phyloP scores from a whole-genome alignment of 2,329 filamentous ascomycete genomes.

The Botrytis deweyae region DNA sequence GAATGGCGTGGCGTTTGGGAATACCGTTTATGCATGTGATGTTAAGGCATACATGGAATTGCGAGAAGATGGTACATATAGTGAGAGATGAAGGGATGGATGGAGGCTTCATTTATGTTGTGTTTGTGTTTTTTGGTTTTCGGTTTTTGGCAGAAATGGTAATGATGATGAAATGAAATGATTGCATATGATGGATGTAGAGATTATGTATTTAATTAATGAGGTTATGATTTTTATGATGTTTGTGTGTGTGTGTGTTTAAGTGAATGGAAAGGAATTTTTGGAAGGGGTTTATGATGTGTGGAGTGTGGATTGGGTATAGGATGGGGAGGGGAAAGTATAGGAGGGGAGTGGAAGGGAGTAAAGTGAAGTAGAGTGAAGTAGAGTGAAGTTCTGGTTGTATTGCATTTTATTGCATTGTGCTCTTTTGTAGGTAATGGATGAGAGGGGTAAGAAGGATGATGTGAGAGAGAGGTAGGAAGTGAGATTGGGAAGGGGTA shows the following conservation, averaged over 20 bases:
- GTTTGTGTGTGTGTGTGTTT: background rate
- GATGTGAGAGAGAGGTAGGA: too few relatives aligned
- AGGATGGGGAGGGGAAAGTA: background rate
- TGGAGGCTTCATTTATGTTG: background rate
- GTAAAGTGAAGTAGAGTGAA: too few relatives aligned
- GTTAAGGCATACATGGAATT: background rate
- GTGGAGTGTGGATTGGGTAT: too few relatives aligned
- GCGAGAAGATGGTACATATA: conserved; percentile 1
- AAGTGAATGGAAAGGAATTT: background rate
- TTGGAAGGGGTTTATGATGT: too few relatives aligned
- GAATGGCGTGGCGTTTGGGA: conserved; percentile 1
- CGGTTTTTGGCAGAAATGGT: background rate
- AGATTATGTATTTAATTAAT: background rate
- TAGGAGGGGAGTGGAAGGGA: too few relatives aligned
- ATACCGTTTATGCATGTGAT: conserved; percentile 1
- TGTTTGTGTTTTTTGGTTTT: background rate
- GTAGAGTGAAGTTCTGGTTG: too few relatives aligned
- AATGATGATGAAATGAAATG: background rate
- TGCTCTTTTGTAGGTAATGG: too few relatives aligned
- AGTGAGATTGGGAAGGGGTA: too few relatives aligned
- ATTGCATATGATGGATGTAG: background rate
- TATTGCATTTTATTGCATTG: too few relatives aligned
- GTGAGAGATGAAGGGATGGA: background rate
- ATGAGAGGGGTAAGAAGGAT: too few relatives aligned
- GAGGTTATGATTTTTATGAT: background rate